Evolutionary conservation across 768 basidiomycete species (phyloP).

Genomic region (Rhodotorula babjevae): DNA sequence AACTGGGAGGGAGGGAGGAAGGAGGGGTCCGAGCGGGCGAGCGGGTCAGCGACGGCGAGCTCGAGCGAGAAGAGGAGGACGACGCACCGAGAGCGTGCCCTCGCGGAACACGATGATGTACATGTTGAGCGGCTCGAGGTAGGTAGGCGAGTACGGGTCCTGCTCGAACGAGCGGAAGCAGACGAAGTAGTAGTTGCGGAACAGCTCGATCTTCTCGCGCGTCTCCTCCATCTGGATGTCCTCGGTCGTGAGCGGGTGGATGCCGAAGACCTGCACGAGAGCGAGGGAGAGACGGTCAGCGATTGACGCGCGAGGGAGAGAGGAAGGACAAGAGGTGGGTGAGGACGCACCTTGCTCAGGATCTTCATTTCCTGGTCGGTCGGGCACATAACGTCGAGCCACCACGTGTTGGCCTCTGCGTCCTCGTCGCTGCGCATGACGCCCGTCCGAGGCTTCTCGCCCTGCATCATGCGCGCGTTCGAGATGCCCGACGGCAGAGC

Average conservation of each 20-base stretch:
- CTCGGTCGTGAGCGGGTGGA: conserved; percentile 97
- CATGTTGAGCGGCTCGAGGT: conserved; percentile 98
- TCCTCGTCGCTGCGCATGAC: conserved; percentile 53
- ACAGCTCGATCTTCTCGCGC: conserved; percentile 98
- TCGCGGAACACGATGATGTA: conserved; percentile 99
- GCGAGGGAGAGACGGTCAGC: background rate
- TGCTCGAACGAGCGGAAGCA: conserved; percentile 99
- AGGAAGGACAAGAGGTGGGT: background rate
- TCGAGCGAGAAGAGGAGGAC: background rate
- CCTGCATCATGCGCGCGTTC: conserved; percentile 11
- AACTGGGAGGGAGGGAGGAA: conserved; percentile 56
- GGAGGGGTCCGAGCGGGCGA: no score
- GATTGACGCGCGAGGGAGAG: no score
- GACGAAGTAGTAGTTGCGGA: conserved; percentile 96
- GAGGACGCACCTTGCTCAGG: conserved; percentile 68
- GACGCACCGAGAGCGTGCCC: conserved; percentile 81
- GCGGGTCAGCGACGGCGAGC: background rate
- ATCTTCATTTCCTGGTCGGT: conserved; percentile 99
- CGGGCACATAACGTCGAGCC: conserved; percentile 87
- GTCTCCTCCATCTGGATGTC: conserved; percentile 99
- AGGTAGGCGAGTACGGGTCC: conserved; percentile 92
- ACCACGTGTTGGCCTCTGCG: conserved; percentile 74
- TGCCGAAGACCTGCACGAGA: conserved; percentile 73
- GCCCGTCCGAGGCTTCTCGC: conserved; percentile 8
- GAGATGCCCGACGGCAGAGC: conserved; percentile 31